Percentiles rank a stretch among this genome's conserved stretches.
Evolutionary conservation across 208 protist species (phyloP).

Genomic region (Wallacemonas sp.): DNA sequence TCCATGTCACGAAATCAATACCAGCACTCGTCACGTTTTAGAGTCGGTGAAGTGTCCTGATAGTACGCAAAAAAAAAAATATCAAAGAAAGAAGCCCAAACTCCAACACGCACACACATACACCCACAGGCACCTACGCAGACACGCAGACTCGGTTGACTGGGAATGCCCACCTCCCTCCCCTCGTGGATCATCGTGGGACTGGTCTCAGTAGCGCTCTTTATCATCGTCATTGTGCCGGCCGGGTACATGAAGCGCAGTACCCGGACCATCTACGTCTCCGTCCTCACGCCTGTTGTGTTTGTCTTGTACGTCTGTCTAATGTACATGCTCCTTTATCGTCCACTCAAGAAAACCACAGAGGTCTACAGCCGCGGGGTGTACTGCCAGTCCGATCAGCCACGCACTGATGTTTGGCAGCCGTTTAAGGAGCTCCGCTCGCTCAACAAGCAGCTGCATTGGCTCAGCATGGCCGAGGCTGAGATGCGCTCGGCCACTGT

Average conservation of each 20-base stretch:
- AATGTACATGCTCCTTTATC: conserved; percentile 57
- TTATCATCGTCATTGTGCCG: conserved; percentile 57
- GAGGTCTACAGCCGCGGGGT: conserved; percentile 29
- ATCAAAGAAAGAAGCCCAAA: not conserved
- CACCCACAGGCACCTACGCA: too few species aligned
- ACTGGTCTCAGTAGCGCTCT: conserved; percentile 41
- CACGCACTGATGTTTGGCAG: conserved; percentile 19
- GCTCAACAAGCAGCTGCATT: conserved; percentile 41
- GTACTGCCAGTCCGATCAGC: conserved; percentile 27
- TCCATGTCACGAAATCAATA: too few species aligned
- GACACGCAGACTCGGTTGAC: too few species aligned
- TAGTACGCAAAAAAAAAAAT: too few species aligned
- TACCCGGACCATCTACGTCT: conserved; percentile 52
- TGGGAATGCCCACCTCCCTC: not conserved
- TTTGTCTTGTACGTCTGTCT: conserved; percentile 52
- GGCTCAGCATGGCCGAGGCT: conserved; percentile 26
- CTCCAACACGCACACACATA: too few species aligned
- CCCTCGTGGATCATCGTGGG: conserved; percentile 51
- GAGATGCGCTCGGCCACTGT: conserved; percentile 1
- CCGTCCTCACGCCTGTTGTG: conserved; percentile 42
- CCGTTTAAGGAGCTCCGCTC: conserved; percentile 63
- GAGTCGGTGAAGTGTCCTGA: too few species aligned
- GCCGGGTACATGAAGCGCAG: conserved; percentile 39
- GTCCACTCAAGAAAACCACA: conserved; percentile 42
- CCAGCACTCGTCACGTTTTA: too few species aligned